Evolutionary conservation across 768 basidiomycete genomes (phyloP).

Genomic region (Boletus barrowsii): DNA sequence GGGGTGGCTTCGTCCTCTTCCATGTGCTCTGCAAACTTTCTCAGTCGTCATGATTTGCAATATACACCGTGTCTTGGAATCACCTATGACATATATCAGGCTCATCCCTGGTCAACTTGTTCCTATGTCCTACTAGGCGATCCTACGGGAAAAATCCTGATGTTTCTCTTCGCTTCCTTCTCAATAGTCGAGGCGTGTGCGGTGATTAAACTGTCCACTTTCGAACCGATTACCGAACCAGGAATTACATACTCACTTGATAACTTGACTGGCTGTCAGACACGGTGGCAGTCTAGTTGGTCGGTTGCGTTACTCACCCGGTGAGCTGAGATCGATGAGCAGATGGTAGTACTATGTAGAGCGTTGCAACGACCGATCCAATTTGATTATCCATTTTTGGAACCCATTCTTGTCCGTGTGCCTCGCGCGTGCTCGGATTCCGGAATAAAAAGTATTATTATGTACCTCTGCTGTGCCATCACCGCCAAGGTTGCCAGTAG

Average conservation of each 20-base stretch:
- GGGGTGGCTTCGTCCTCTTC: constrained; percentile 84
- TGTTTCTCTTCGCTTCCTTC: too few relatives aligned
- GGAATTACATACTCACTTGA: too few relatives aligned
- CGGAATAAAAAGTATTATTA: neutral
- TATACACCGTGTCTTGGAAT: constrained; percentile 1
- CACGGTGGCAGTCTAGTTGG: too few relatives aligned
- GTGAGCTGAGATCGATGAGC: too few relatives aligned
- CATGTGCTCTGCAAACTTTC: constrained; percentile 72
- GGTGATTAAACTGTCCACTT: too few relatives aligned
- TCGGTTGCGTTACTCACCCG: too few relatives aligned
- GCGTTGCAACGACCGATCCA: neutral
- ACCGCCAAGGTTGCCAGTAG: too few relatives aligned
- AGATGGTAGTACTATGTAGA: too few relatives aligned
- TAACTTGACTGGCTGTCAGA: too few relatives aligned
- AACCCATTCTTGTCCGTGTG: constrained; percentile 17
- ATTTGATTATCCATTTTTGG: constrained; percentile 10
- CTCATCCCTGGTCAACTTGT: constrained; percentile 33
- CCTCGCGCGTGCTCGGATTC: constrained; percentile 15
- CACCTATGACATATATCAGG: constrained; percentile 59
- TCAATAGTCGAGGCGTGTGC: too few relatives aligned
- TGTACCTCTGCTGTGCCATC: neutral
- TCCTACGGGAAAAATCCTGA: neutral
- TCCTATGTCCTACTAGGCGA: neutral
- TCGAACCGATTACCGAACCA: too few relatives aligned
- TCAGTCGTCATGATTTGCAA: constrained; percentile 1